Conservation (phyloP, 2,329 filamentous ascomycete species). For the Apiospora malaysiana region DNA sequence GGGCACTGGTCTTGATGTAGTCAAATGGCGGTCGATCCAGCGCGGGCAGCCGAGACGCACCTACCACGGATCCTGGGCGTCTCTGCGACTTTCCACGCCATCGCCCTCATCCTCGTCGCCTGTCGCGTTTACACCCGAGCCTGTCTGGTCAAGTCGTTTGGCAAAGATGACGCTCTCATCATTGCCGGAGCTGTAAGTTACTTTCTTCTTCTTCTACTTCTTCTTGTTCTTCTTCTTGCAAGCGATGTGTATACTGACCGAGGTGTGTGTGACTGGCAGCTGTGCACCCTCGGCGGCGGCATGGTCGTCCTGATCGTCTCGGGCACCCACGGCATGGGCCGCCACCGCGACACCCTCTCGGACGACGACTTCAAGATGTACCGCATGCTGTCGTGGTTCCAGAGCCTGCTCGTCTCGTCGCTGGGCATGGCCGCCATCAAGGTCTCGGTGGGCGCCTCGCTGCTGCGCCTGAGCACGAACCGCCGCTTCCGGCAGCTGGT, state of each 20-base stretch:
- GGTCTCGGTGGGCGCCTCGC: slow-evolving; percentile 6
- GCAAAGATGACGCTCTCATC: slow-evolving; percentile 9
- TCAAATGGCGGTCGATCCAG: slow-evolving; percentile 16
- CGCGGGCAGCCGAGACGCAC: slow-evolving; percentile 9
- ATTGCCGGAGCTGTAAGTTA: not conserved
- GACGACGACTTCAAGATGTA: slow-evolving; percentile 5
- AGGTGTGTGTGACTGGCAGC: not conserved
- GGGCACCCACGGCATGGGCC: not conserved
- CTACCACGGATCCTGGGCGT: slow-evolving; percentile 20
- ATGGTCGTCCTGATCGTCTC: not conserved
- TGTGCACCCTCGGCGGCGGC: not conserved
- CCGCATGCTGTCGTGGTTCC: not conserved
- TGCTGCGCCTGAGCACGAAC: slow-evolving; percentile 11
- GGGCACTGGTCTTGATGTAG: not conserved
- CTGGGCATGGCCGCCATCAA: slow-evolving; percentile 14
- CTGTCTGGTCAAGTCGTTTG: slow-evolving; percentile 10
- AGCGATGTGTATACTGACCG: not conserved
- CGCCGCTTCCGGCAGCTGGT: not conserved
- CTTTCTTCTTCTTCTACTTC: too few species aligned
- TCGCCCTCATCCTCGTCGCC: slow-evolving; percentile 8
- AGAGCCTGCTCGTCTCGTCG: not conserved
- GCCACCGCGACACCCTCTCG: not conserved
- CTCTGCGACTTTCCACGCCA: not conserved
- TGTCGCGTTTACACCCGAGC: not conserved
- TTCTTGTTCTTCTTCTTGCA: too few species aligned